Percentiles rank a stretch among this genome's conserved stretches.
Conservation (phyloP, 129 eudicot genomes). For the Helichrysum umbraculigerum region DNA sequence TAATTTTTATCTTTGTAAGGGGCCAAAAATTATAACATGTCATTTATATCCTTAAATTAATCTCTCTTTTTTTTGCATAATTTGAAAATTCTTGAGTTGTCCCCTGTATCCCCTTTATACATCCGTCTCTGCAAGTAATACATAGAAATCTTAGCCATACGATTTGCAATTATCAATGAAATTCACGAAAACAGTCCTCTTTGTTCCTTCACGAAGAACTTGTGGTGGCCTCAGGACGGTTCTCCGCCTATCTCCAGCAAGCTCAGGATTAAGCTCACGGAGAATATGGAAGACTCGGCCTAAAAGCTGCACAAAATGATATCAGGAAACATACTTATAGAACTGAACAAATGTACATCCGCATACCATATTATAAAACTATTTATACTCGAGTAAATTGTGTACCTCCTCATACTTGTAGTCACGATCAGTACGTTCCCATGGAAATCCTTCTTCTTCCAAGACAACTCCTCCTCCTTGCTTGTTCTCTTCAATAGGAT, state of each 20-base stretch:
- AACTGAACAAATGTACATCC: neutral
- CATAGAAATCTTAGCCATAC: slow-evolving; percentile 28
- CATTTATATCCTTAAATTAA: no score
- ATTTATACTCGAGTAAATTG: neutral
- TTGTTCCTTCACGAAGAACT: slow-evolving; percentile 86
- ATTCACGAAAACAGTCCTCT: slow-evolving; percentile 76
- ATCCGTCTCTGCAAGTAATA: neutral
- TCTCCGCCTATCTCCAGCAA: slow-evolving; percentile 71
- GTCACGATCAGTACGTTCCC: slow-evolving; percentile 72
- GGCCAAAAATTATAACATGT: no score
- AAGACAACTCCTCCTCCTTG: slow-evolving; percentile 51
- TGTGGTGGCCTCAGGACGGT: slow-evolving; percentile 83
- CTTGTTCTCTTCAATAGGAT: slow-evolving; percentile 52
- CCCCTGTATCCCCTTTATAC: no score
- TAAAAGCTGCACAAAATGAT: slow-evolving; percentile 40
- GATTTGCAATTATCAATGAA: slow-evolving; percentile 76
- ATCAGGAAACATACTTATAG: neutral
- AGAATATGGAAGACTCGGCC: slow-evolving; percentile 41
- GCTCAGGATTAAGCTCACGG: slow-evolving; percentile 80
- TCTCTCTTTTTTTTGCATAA: no score
- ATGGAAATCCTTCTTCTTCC: slow-evolving; percentile 62
- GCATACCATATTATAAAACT: neutral
- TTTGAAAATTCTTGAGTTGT: no score
- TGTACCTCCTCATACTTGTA: slow-evolving; percentile 67
- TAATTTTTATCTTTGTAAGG: no score